Evolutionary conservation across 768 basidiomycete species (phyloP).

Genomic region (Cystofilobasidium capitatum): DNA sequence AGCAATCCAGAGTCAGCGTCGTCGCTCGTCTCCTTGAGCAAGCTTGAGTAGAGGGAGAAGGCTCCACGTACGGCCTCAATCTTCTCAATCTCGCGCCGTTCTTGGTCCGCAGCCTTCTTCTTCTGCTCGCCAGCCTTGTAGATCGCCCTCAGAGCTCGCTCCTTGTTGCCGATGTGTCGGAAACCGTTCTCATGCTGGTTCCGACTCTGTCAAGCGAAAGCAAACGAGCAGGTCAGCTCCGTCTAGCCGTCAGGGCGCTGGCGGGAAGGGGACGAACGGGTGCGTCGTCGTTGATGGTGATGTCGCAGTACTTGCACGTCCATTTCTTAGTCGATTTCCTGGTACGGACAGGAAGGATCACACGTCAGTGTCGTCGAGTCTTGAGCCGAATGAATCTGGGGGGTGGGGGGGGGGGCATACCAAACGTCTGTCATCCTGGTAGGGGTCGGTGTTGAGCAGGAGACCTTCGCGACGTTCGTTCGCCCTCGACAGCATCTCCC

Average conservation of each 20-base stretch:
- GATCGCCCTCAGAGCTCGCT: constrained; percentile 78
- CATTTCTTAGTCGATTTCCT: constrained; percentile 23
- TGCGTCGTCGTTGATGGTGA: constrained; percentile 93
- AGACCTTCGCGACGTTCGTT: too few relatives aligned
- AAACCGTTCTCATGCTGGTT: constrained; percentile 86
- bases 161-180: constrained; percentile 86
- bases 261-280: constrained; percentile 36
- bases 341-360: neutral
- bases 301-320: constrained; percentile 88
- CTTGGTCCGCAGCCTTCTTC: constrained; percentile 74
- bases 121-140: constrained; percentile 80
- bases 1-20: neutral
- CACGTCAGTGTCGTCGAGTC: neutral
- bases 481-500: too few relatives aligned
- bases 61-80: constrained; percentile 62
- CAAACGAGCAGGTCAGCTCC: neutral
- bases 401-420: neutral
- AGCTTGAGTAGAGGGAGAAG: constrained; percentile 9
- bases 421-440: neutral
- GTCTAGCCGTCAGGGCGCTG: neutral
- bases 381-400: neutral
- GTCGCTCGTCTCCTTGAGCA: neutral
- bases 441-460: too few relatives aligned
- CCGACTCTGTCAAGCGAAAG: constrained; percentile 50
- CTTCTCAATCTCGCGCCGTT: constrained; percentile 71